phyloP scores from a whole-genome alignment of 345 rosid species.

The Arabidopsis arenosa region DNA sequence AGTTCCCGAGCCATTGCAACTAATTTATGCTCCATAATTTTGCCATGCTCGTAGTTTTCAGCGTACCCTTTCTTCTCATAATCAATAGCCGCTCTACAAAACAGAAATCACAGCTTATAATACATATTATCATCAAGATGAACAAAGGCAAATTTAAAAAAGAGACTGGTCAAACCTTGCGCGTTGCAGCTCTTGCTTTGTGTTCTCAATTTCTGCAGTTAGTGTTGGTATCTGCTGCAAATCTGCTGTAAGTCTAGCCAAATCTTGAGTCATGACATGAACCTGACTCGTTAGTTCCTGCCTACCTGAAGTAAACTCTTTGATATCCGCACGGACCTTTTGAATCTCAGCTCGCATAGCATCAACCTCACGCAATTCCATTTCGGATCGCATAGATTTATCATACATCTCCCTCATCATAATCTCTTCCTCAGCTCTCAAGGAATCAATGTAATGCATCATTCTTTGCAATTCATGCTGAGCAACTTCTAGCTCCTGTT shows the following conservation, averaged over 20 bases:
- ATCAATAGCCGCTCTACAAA: slow-evolving; percentile 80
- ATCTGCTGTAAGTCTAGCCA: slow-evolving; percentile 71
- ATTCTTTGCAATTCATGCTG: slow-evolving; percentile 80
- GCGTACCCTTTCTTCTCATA: slow-evolving; percentile 98
- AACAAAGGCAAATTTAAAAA: background rate
- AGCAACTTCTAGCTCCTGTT: slow-evolving; percentile 88
- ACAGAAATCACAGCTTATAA: slow-evolving; percentile 16
- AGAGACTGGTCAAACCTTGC: slow-evolving; percentile 59
- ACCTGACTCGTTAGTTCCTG: slow-evolving; percentile 76
- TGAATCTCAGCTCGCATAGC: slow-evolving; percentile 66
- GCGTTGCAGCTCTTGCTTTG: slow-evolving; percentile 89
- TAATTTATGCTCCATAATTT: slow-evolving; percentile 90
- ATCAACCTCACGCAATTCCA: slow-evolving; percentile 72
- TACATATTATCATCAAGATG: slow-evolving; percentile 11
- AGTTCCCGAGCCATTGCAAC: slow-evolving; percentile 90
- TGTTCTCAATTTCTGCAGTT: slow-evolving; percentile 75
- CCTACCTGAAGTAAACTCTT: slow-evolving; percentile 68
- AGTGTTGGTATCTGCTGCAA: slow-evolving; percentile 75
- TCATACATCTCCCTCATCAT: slow-evolving; percentile 91
- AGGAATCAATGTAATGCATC: slow-evolving; percentile 64
- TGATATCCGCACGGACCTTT: slow-evolving; percentile 72
- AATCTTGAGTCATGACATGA: slow-evolving; percentile 73
- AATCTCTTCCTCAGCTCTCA: slow-evolving; percentile 74
- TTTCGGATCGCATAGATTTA: slow-evolving; percentile 65
- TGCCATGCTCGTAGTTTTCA: slow-evolving; percentile 92